phyloP scores from a whole-genome alignment of 2,329 filamentous ascomycete genomes.

The Scopulariopsis brevicaulis region DNA sequence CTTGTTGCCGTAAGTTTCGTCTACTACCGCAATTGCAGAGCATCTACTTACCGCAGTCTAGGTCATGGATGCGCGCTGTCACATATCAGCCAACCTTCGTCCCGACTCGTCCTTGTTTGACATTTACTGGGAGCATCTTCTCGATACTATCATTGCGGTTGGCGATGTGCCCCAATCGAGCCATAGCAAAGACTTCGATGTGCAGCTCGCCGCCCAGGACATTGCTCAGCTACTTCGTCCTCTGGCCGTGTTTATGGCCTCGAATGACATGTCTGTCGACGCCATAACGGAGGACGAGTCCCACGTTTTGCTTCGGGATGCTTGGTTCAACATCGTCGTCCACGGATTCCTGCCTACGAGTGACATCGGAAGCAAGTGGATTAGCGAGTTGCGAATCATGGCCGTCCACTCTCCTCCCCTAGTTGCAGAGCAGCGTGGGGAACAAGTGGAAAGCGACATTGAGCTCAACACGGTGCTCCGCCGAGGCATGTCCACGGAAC shows the following conservation, averaged over 20 bases:
- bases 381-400: slow-evolving; percentile 69
- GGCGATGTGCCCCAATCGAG: slow-evolving; percentile 72
- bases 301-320: slow-evolving; percentile 68
- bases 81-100: slow-evolving; percentile 60
- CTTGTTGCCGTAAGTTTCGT: slow-evolving; percentile 53
- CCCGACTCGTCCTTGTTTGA: slow-evolving; percentile 66
- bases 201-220: slow-evolving; percentile 73
- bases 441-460: slow-evolving; percentile 90
- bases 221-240: slow-evolving; percentile 82
- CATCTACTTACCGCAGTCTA: slow-evolving; percentile 16
- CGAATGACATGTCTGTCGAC: slow-evolving; percentile 41
- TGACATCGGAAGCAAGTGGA: slow-evolving; percentile 58
- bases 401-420: slow-evolving; percentile 80
- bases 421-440: slow-evolving; percentile 77
- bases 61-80: slow-evolving; percentile 68
- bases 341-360: slow-evolving; percentile 79
- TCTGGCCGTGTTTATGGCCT: slow-evolving; percentile 72
- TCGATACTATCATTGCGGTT: slow-evolving; percentile 82
- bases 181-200: slow-evolving; percentile 63
- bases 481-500: slow-evolving; percentile 70
- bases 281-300: slow-evolving; percentile 52
- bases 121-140: slow-evolving; percentile 71
- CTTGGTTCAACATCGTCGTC: slow-evolving; percentile 96
- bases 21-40: neutral
- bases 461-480: slow-evolving; percentile 90